Conservation (phyloP, 2,329 filamentous ascomycete genomes). For the Fusarium equiseti region DNA sequence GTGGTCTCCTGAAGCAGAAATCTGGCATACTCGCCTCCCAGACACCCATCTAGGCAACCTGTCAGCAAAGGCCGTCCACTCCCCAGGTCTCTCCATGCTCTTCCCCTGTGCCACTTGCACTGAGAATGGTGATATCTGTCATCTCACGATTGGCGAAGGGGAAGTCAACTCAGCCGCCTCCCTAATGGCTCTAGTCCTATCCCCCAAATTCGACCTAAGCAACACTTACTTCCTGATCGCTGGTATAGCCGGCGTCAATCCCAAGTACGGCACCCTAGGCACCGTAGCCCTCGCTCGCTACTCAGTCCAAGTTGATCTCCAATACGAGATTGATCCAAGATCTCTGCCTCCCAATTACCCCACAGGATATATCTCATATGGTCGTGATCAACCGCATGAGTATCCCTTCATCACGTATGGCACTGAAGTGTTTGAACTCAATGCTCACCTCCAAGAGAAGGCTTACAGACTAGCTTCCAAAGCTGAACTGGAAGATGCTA, state of each 20-base stretch:
- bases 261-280: slow-evolving; percentile 73
- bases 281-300: slow-evolving; percentile 76
- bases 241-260: slow-evolving; percentile 81
- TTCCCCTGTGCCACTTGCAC: slow-evolving; percentile 76
- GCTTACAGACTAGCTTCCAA: slow-evolving; percentile 64
- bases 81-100: slow-evolving; percentile 73
- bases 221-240: slow-evolving; percentile 77
- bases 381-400: slow-evolving; percentile 64
- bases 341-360: slow-evolving; percentile 74
- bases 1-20: slow-evolving; percentile 71
- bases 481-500: slow-evolving; percentile 65
- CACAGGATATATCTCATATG: slow-evolving; percentile 77
- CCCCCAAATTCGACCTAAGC: slow-evolving; percentile 71
- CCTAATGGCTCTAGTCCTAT: slow-evolving; percentile 72
- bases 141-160: slow-evolving; percentile 74
- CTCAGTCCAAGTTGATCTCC: slow-evolving; percentile 78
- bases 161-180: slow-evolving; percentile 82
- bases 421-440: slow-evolving; percentile 77
- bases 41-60: slow-evolving; percentile 64
- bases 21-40: slow-evolving; percentile 69
- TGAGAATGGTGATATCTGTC: slow-evolving; percentile 70
- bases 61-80: slow-evolving; percentile 66
- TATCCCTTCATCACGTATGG: slow-evolving; percentile 73
- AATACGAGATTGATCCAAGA: slow-evolving; percentile 80
- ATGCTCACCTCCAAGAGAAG: slow-evolving; percentile 65